A percentile compares a stretch with the other conserved stretches of the same genome.
These are phyloP conservation scores for Suillus spraguei DNA, from an alignment of 768 basidiomycete genomes.

Conservation along the genomic window DNA sequence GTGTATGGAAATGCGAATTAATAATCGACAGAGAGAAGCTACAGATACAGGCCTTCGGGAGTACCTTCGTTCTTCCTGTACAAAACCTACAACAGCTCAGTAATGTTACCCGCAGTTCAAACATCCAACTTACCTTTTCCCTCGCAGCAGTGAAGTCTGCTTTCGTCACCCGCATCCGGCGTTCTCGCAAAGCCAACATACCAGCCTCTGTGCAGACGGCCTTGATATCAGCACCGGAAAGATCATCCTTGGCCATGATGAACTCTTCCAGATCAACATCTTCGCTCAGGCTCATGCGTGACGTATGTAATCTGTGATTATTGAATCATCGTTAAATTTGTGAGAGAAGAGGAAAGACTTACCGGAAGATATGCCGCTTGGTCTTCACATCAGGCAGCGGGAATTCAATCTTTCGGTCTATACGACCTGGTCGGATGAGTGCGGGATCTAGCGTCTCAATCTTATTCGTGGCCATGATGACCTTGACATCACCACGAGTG, in stretches of 20 bases:
- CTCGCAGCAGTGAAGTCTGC: slow-evolving; percentile 87
- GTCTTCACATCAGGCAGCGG: slow-evolving; percentile 98
- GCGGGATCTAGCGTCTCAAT: slow-evolving; percentile 98
- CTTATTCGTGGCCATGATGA: slow-evolving; percentile 99
- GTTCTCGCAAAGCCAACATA: slow-evolving; percentile 88
- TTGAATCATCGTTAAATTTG: slow-evolving; percentile 13
- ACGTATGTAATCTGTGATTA: slow-evolving; percentile 74
- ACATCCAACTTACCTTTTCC: slow-evolving; percentile 72
- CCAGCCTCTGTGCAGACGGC: slow-evolving; percentile 99
- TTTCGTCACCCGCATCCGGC: slow-evolving; percentile 93
- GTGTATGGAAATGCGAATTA: background rate
- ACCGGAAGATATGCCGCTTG: slow-evolving; percentile 98
- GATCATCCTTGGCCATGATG: slow-evolving; percentile 92
- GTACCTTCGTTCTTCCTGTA: slow-evolving; percentile 97
- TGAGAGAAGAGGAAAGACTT: slow-evolving; percentile 19
- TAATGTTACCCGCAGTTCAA: slow-evolving; percentile 9
- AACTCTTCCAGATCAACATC: slow-evolving; percentile 97
- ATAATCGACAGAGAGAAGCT: slow-evolving; percentile 22
- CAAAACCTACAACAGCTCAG: slow-evolving; percentile 54
- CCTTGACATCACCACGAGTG: slow-evolving; percentile 98
- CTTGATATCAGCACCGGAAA: slow-evolving; percentile 98
- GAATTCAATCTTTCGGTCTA: slow-evolving; percentile 99
- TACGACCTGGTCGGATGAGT: slow-evolving; percentile 96
- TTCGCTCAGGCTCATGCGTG: slow-evolving; percentile 85
- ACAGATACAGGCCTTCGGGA: slow-evolving; percentile 86